Evolutionary conservation across 495 filamentous ascomycete species (phyloP).

Genomic region (Gamarada debralockiae): DNA sequence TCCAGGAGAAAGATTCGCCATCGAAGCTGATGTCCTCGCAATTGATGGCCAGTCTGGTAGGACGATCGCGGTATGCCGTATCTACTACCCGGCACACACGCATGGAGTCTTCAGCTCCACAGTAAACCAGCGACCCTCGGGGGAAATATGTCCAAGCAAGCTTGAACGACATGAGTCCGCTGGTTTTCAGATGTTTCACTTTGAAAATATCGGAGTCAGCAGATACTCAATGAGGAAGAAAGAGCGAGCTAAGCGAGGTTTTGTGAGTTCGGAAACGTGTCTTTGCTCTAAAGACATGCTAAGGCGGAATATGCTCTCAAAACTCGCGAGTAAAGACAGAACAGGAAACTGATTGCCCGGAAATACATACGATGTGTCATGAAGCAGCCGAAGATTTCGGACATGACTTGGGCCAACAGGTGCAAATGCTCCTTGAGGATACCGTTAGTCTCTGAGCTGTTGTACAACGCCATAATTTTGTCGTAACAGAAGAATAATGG

Average conservation of each 20-base stretch:
- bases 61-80: constrained; percentile 22
- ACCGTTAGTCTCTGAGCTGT: constrained; percentile 9
- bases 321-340: too few relatives aligned
- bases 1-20: constrained; percentile 29
- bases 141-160: constrained; percentile 38
- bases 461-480: constrained; percentile 25
- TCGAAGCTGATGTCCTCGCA: constrained; percentile 29
- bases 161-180: constrained; percentile 28
- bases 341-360: too few relatives aligned
- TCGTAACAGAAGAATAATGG: constrained; percentile 35
- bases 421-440: constrained; percentile 27
- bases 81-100: constrained; percentile 18
- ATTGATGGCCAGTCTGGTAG: constrained; percentile 15
- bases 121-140: constrained; percentile 26
- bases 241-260: too few relatives aligned
- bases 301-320: too few relatives aligned
- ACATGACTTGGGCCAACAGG: constrained; percentile 30
- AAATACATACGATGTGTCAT: constrained; percentile 2
- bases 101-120: constrained; percentile 27
- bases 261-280: too few relatives aligned
- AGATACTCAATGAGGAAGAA: too few relatives aligned
- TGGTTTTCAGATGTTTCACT: background rate
- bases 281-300: too few relatives aligned
- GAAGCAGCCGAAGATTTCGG: constrained; percentile 33
- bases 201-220: too few relatives aligned